Percentiles rank a stretch among this genome's conserved stretches.
Evolutionary conservation across 176 grass and related monocot species (phyloP).

Genomic region (Triticum monococcum): DNA sequence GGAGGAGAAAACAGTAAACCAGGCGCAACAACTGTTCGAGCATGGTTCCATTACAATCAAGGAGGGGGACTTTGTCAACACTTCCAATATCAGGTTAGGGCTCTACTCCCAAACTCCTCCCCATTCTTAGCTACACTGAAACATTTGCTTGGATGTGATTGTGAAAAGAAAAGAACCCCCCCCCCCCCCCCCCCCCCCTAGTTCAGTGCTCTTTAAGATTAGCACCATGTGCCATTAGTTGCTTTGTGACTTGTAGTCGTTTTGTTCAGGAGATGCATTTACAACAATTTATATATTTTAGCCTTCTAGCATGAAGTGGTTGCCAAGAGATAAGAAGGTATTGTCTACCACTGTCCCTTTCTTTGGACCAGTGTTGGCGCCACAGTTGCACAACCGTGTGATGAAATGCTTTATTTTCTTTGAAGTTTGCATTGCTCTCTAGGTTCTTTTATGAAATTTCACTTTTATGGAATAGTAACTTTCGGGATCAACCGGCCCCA

Average conservation of each 20-base stretch:
- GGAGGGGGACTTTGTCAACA: conserved; percentile 57
- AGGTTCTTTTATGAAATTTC: too few species aligned
- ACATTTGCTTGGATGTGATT: neutral
- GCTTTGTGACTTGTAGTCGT: neutral
- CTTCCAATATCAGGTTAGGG: conserved; percentile 70
- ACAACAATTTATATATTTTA: neutral
- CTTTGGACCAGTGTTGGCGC: neutral
- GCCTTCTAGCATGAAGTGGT: neutral
- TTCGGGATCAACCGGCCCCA: too few species aligned
- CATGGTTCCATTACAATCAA: conserved; percentile 68
- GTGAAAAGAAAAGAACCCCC: too few species aligned
- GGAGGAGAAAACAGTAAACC: conserved; percentile 37
- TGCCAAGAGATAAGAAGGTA: neutral
- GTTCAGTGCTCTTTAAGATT: neutral
- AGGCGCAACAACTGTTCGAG: conserved; percentile 56
- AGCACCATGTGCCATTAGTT: too few species aligned
- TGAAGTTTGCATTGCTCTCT: neutral
- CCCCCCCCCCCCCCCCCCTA: neutral
- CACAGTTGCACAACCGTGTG: neutral
- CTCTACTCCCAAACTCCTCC: neutral
- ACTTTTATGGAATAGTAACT: too few species aligned
- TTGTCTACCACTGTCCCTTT: neutral
- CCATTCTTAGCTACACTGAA: neutral
- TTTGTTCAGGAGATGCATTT: neutral
- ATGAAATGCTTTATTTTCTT: neutral